phyloP scores from a whole-genome alignment of 2,329 filamentous ascomycete genomes.

The Colletotrichum filicis region DNA sequence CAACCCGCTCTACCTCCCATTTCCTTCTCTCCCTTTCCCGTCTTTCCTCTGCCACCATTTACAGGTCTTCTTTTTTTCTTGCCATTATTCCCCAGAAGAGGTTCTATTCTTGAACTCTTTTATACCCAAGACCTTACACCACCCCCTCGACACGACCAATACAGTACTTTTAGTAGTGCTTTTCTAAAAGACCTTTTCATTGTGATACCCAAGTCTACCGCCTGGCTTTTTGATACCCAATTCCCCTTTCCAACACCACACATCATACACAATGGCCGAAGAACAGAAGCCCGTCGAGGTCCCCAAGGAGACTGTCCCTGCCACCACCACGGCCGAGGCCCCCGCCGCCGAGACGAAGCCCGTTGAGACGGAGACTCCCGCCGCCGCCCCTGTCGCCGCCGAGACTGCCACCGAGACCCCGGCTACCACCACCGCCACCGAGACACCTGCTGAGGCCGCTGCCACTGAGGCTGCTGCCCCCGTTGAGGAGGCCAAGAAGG shows the following conservation, averaged over 20 bases:
- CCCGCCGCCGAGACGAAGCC: slow-evolving; percentile 49
- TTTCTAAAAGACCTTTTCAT: slow-evolving; percentile 55
- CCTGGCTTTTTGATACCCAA: slow-evolving; percentile 51
- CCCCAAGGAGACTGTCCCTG: slow-evolving; percentile 61
- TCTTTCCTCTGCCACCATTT: slow-evolving; percentile 44
- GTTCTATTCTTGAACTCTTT: slow-evolving; percentile 42
- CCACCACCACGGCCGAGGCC: slow-evolving; percentile 49
- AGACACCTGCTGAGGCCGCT: slow-evolving; percentile 53
- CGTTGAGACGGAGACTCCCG: slow-evolving; percentile 41
- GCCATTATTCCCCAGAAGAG: slow-evolving; percentile 43
- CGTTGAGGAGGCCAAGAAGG: slow-evolving; percentile 58
- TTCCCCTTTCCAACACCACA: slow-evolving; percentile 46
- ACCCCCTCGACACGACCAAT: slow-evolving; percentile 36
- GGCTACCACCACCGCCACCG: slow-evolving; percentile 45
- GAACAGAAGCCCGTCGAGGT: slow-evolving; percentile 76
- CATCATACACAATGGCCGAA: slow-evolving; percentile 74
- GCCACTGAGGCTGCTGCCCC: slow-evolving; percentile 46
- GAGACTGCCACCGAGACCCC: slow-evolving; percentile 50
- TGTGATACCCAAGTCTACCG: slow-evolving; percentile 61
- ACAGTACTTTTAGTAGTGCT: slow-evolving; percentile 40
- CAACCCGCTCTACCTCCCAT: slow-evolving; percentile 42
- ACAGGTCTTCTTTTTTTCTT: slow-evolving; percentile 44
- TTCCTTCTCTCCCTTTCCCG: slow-evolving; percentile 39
- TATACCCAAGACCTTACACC: slow-evolving; percentile 33
- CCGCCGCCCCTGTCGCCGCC: slow-evolving; percentile 50